phyloP scores from a whole-genome alignment of 2,329 filamentous ascomycete species.

The Aureobasidium sp. region DNA sequence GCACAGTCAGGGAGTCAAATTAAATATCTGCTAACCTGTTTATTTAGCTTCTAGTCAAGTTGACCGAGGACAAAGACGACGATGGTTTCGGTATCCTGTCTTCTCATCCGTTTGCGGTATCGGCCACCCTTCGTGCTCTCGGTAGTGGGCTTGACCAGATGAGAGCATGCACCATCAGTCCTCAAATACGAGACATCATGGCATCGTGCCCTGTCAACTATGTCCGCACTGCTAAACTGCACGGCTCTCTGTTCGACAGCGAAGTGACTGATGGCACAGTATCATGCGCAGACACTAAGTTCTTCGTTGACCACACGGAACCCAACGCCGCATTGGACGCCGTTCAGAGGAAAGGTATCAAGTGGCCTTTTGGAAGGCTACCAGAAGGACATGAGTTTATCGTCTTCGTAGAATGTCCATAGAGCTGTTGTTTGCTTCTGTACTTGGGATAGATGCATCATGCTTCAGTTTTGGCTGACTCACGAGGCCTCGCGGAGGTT shows the following conservation, averaged over 20 bases:
- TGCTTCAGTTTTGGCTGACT: constrained; percentile 20
- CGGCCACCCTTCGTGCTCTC: not conserved
- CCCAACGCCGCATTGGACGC: not conserved
- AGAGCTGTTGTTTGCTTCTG: not conserved
- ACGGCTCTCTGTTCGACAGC: not conserved
- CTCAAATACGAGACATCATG: not conserved
- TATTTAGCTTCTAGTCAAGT: not conserved
- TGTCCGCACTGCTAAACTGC: not conserved
- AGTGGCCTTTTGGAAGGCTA: not conserved
- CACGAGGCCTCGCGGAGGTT: constrained; percentile 71
- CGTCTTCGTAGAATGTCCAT: not conserved
- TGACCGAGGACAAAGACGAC: not conserved
- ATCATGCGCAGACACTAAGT: not conserved
- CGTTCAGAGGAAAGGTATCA: not conserved
- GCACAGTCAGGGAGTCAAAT: too few species aligned
- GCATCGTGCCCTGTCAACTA: not conserved
- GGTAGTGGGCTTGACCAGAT: not conserved
- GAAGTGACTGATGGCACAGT: not conserved
- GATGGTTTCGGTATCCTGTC: not conserved
- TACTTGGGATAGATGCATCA: not conserved
- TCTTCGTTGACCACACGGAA: constrained; percentile 8
- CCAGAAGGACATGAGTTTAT: constrained; percentile 6
- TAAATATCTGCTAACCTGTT: not conserved
- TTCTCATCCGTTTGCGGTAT: not conserved
- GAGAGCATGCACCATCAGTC: not conserved